These are phyloP conservation scores for Talaromyces sp. DNA, from an alignment of 2,329 filamentous ascomycete genomes.

Conservation along the genomic window DNA sequence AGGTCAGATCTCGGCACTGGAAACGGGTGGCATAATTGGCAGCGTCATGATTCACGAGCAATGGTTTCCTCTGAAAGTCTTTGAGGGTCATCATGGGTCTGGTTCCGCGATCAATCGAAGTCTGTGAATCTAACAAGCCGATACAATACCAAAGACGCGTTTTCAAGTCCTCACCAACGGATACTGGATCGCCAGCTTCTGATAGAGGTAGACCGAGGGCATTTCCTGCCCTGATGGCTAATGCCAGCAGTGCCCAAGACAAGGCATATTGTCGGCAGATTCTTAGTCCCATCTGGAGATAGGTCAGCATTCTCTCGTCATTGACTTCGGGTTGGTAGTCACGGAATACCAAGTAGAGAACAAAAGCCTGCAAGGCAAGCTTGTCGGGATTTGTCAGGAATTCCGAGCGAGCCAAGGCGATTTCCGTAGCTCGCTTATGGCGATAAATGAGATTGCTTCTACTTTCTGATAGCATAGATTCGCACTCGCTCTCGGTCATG, in stretches of 20 bases:
- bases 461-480: conserved; percentile 1
- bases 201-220: not conserved
- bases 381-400: conserved; percentile 5
- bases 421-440: not conserved
- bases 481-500: conserved; percentile 3
- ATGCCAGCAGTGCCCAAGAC: conserved; percentile 2
- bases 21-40: not conserved
- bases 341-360: not conserved
- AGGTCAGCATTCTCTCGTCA: not conserved
- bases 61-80: conserved; percentile 5
- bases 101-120: conserved; percentile 4
- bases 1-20: not conserved
- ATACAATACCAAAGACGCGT: conserved; percentile 3
- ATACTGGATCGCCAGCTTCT: not conserved
- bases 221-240: conserved; percentile 3
- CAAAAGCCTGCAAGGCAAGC: conserved; percentile 1
- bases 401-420: not conserved
- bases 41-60: not conserved
- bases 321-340: not conserved
- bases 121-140: conserved; percentile 4
- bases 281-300: not conserved
- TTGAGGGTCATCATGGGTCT: conserved; percentile 1
- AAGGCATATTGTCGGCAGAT: conserved; percentile 1
- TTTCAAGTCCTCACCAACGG: not conserved
- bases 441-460: not conserved